Conservation (phyloP, 352 stramenopile species). For the Globisporangium polare region DNA sequence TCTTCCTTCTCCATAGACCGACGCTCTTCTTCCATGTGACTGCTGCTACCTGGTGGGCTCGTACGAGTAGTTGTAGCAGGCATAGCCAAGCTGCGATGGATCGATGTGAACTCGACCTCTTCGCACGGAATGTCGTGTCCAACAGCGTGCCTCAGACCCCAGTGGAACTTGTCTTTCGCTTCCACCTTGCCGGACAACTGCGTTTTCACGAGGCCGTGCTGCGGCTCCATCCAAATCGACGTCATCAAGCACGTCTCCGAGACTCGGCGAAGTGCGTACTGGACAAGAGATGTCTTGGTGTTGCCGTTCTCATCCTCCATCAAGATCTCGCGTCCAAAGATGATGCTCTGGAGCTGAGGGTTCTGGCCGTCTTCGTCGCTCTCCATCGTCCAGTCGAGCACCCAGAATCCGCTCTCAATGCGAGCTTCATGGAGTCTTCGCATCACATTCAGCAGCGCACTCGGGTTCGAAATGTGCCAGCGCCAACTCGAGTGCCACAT, state of each 20-base stretch:
- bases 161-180: constrained; percentile 59
- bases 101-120: constrained; percentile 15
- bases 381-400: constrained; percentile 76
- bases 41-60: neutral
- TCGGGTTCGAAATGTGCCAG: constrained; percentile 65
- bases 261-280: constrained; percentile 73
- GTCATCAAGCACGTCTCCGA: constrained; percentile 80
- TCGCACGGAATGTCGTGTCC: constrained; percentile 61
- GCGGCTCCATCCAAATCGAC: constrained; percentile 88
- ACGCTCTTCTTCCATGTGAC: constrained; percentile 28
- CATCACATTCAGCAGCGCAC: constrained; percentile 61
- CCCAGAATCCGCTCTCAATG: constrained; percentile 75
- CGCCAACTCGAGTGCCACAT: constrained; percentile 87
- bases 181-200: constrained; percentile 40
- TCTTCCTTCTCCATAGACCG: constrained; percentile 51
- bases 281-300: constrained; percentile 66
- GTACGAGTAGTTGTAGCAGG: constrained; percentile 7
- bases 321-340: constrained; percentile 78
- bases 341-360: constrained; percentile 56
- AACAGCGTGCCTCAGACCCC: constrained; percentile 62
- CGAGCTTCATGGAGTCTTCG: constrained; percentile 63
- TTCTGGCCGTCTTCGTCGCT: constrained; percentile 49
- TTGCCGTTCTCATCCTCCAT: constrained; percentile 81
- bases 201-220: constrained; percentile 68
- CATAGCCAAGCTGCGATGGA: neutral